Conservation (phyloP, 2,329 filamentous ascomycete genomes). For the Chaetothyriales sp. region DNA sequence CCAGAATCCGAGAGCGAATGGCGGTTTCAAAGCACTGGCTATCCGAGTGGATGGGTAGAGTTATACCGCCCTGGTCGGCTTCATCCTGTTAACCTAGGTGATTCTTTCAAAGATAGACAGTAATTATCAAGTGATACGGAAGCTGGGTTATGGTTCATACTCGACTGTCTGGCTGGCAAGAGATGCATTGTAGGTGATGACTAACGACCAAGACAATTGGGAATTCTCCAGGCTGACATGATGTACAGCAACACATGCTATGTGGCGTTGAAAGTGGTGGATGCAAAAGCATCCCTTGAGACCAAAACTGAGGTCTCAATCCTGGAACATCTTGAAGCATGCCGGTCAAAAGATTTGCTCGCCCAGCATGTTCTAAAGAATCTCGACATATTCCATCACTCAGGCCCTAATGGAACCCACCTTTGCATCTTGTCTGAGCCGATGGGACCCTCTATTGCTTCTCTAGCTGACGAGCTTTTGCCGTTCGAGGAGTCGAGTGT, state of each 20-base stretch:
- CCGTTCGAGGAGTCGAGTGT: conserved; percentile 11
- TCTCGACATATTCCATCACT: conserved; percentile 22
- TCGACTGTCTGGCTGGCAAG: conserved; percentile 32
- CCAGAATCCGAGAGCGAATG: conserved; percentile 1
- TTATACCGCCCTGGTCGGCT: conserved; percentile 23
- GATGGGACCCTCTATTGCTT: conserved; percentile 7
- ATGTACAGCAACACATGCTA: not conserved
- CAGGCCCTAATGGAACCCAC: conserved; percentile 20
- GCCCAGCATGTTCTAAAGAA: conserved; percentile 17
- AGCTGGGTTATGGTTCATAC: conserved; percentile 30
- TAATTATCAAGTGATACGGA: conserved; percentile 30
- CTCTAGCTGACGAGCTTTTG: conserved; percentile 17
- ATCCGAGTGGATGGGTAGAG: conserved; percentile 13
- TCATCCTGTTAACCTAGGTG: conserved; percentile 24
- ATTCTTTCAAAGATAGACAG: conserved; percentile 18
- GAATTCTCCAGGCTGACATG: not conserved
- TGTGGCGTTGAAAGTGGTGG: conserved; percentile 6
- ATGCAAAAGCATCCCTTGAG: conserved; percentile 1
- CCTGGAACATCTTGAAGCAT: conserved; percentile 2
- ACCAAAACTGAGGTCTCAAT: conserved; percentile 1
- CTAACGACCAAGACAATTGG: not conserved
- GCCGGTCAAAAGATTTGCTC: conserved; percentile 3
- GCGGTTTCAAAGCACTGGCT: conserved; percentile 3
- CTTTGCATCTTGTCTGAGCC: conserved; percentile 24
- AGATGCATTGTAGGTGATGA: conserved; percentile 19